Conservation (phyloP, 2,329 filamentous ascomycete species). For the Pseudogymnoascus sp. region DNA sequence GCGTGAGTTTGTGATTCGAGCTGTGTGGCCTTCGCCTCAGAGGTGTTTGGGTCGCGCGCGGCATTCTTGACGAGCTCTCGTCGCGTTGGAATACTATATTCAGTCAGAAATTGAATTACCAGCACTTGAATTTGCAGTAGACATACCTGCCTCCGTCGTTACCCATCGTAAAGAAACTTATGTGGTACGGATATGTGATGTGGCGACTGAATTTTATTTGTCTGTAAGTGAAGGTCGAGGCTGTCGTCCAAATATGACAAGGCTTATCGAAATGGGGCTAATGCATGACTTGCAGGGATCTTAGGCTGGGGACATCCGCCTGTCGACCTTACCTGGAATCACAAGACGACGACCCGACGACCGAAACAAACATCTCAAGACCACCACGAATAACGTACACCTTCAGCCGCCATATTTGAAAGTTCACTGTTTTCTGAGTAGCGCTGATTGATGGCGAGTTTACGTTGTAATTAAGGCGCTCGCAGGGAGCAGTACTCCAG, state of each 20-base stretch:
- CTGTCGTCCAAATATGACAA: conserved; percentile 2
- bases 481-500: conserved; percentile 16
- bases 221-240: background rate
- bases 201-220: background rate
- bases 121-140: background rate
- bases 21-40: conserved; percentile 80
- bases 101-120: conserved; percentile 12
- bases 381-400: background rate
- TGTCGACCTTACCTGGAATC: background rate
- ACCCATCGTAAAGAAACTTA: conserved; percentile 53
- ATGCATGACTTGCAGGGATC: conserved; percentile 7
- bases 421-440: background rate
- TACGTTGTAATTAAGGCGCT: conserved; percentile 19
- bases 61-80: conserved; percentile 94
- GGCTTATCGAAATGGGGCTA: conserved; percentile 5
- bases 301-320: background rate
- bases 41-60: conserved; percentile 69
- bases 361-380: conserved; percentile 9
- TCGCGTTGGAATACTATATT: conserved; percentile 71
- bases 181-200: background rate
- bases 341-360: conserved; percentile 3
- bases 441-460: conserved; percentile 24
- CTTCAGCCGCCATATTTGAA: background rate
- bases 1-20: conserved; percentile 77
- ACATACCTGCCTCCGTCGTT: conserved; percentile 80